phyloP scores from a whole-genome alignment of 2,329 filamentous ascomycete species.

The Didymella exigua region DNA sequence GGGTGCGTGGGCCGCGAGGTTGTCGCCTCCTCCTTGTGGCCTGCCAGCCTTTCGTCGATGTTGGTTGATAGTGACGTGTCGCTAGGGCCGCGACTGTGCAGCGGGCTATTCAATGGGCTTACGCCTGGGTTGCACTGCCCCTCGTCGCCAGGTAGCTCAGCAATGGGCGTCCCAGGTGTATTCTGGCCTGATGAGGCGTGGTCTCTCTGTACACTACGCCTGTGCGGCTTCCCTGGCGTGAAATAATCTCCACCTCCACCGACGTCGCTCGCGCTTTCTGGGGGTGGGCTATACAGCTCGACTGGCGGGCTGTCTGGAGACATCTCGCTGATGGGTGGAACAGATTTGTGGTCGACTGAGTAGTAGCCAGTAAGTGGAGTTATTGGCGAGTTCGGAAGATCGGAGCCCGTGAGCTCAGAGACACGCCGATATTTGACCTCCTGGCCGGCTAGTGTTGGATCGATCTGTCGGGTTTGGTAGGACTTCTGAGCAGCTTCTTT shows the following conservation, averaged over 20 bases:
- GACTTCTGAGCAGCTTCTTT: background rate
- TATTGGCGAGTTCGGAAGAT: constrained; percentile 34
- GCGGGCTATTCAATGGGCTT: constrained; percentile 16
- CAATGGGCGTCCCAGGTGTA: constrained; percentile 32
- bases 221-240: constrained; percentile 22
- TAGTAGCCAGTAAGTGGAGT: constrained; percentile 36
- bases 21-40: constrained; percentile 7
- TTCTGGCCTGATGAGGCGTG: constrained; percentile 36
- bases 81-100: constrained; percentile 34
- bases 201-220: constrained; percentile 30
- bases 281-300: constrained; percentile 43
- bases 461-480: constrained; percentile 32
- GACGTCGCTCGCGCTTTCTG: constrained; percentile 18
- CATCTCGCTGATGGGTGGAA: constrained; percentile 44
- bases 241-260: constrained; percentile 36
- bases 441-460: constrained; percentile 33
- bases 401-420: constrained; percentile 44
- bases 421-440: constrained; percentile 41
- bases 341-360: constrained; percentile 29
- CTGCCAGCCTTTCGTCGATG: constrained; percentile 37
- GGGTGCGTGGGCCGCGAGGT: background rate
- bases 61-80: constrained; percentile 33
- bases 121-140: constrained; percentile 23
- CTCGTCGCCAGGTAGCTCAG: constrained; percentile 43
- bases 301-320: constrained; percentile 40